These are phyloP conservation scores for Eutrema japonicum DNA, from an alignment of 345 rosid genomes.

Conservation along the genomic window DNA sequence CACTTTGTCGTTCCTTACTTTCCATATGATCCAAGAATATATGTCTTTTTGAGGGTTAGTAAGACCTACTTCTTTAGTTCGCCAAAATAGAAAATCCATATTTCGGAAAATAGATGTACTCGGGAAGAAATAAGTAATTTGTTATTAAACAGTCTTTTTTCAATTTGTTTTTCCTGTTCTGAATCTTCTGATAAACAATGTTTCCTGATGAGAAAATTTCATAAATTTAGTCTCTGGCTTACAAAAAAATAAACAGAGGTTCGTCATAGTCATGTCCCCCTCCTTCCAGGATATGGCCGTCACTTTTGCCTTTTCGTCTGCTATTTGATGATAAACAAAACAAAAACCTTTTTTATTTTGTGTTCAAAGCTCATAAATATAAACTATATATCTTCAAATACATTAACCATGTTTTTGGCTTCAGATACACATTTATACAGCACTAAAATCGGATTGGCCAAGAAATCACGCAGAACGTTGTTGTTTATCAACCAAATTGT, in stretches of 20 bases:
- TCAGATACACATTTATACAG: background rate
- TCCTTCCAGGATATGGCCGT: slow-evolving; percentile 38
- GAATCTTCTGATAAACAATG: slow-evolving; percentile 43
- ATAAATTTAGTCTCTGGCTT: slow-evolving; percentile 17
- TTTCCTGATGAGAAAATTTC: slow-evolving; percentile 31
- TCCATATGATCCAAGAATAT: no score
- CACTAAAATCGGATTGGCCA: no score
- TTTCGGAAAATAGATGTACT: no score
- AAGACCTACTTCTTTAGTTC: no score
- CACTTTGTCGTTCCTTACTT: no score
- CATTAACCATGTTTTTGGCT: background rate
- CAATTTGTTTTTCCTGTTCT: slow-evolving; percentile 8
- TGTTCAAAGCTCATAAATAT: no score
- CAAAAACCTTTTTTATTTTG: no score
- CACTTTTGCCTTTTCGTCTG: slow-evolving; percentile 44
- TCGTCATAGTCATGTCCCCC: slow-evolving; percentile 42
- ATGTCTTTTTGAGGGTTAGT: no score
- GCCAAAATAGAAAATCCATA: no score
- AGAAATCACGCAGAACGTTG: no score
- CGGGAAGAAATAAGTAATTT: no score
- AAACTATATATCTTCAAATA: background rate
- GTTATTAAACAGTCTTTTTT: background rate
- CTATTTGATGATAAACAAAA: background rate
- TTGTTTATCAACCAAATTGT: no score
- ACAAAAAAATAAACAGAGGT: background rate